Base-by-base conservation (phyloP, 2,329 filamentous ascomycete species). In the Domatiomyces globalis region DNA sequence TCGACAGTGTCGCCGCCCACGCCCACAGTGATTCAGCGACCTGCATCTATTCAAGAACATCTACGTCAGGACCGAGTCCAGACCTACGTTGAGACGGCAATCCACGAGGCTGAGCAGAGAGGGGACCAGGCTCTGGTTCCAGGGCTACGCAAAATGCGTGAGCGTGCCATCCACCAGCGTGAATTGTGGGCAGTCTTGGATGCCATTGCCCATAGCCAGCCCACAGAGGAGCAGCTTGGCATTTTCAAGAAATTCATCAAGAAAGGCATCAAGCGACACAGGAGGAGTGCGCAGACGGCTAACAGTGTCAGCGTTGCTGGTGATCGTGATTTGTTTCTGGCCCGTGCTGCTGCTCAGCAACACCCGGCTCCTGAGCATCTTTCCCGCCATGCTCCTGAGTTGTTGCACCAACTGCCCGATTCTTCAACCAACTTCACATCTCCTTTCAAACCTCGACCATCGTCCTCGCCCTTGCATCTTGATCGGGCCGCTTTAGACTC, bases 191-290 rank as follows among this genome's bases (percentile, higher is more conserved):
- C 55, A 49, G 56, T 59, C 9, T 48, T 61, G 18, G 59, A 61
- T 43, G 58, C 55, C 10, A 51, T 61, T 36, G 46, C 56, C 25
- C 51, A 57, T 48, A 49, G 56, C n/a, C 56, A 52, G 22, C 52
- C 56, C 15, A 56, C 45, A n/a, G n/a, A 52, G n/a, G 53, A 54
- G 29, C 59, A 61, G 36, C 57, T 60, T 42, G 56, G 53, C 50
- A 48, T 53, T n/a, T 61, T 61, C 51, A 60, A 60, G 47, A 55
- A 56, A 29, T 58, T 60, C 50, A 59, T 61, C 50, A 61, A 61
- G 54, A 54, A 54, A 33, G 59, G 59, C 33, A 49, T 60, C 45
- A 58, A 58, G 29, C 49, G 50, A 22, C 50, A 58, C 46, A 50
- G 53, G 45, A 46, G 56, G 19, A 42, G 33, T 15, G 12, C 12